Base-by-base conservation (phyloP, 164 flowering plant species). In the Santalum album region DNA sequence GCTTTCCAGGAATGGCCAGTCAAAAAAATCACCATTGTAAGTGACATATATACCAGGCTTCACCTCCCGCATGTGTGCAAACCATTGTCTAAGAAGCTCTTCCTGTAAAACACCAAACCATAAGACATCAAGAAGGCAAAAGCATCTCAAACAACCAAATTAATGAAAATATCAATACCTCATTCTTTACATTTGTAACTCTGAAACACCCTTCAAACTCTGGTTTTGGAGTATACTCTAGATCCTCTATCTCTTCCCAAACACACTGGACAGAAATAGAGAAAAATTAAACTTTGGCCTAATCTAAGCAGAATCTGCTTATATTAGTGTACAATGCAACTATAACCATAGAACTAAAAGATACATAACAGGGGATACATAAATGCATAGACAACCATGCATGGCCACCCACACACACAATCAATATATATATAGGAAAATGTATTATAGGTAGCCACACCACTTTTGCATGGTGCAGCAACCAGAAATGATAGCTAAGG, bases 151-250 rank as follows among this genome's bases (percentile, higher is more conserved):
- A 57, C 40, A 60, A 69, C 23, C 16, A 17, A 57, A 40, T 26
- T 4, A 32, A 23, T 32, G 25, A 64, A 36, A 22, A 59, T 38
- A 12, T 19, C n/a, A 32, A 35, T 73, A 92, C 99, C 97, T 94
- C 97, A 69, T 84, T 80, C 63, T 81, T 72, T 50, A 81, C 90
- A 76, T 90, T 94, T 66, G 71, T 76, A 32, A 94, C 97, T 68
- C 80, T 82, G 63, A 94, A 94, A 58, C 2, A 67, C 23, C 99
- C 99, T 68, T 87, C 97, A 72, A 73, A 94, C 74, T 94, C 99
- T 47, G 96, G 97, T 68, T 94, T 94, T 56, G 99, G 97, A 63
- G 99, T 86, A 73, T 90, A 94, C 69, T 94, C 99, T 65, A 94
- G 55, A 73, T 94, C 90, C 61, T 85, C 96, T 71, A 94, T 80